Conservation (phyloP, 805 yeast species). For the Pichia deserticola region DNA sequence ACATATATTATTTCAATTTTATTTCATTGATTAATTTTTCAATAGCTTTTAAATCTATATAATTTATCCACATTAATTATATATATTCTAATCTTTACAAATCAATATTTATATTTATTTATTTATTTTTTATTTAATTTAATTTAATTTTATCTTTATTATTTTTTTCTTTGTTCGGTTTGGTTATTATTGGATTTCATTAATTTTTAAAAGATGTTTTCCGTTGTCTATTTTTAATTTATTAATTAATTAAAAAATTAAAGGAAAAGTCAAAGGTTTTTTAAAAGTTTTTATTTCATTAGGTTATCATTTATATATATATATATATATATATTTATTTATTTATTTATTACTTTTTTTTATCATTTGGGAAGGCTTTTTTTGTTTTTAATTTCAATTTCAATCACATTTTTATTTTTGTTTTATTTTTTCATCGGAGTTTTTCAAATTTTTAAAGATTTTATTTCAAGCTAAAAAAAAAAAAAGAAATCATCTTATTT, state of each 20-base stretch:
- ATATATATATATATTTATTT: too few species aligned
- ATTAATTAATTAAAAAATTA: too few species aligned
- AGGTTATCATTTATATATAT: too few species aligned
- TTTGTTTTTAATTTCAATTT: neutral
- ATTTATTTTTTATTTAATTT: neutral
- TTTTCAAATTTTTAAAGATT: too few species aligned
- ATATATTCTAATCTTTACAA: too few species aligned
- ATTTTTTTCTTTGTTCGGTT: neutral
- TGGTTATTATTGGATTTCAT: neutral
- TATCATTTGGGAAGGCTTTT: neutral
- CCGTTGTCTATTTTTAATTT: neutral
- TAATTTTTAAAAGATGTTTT: neutral
- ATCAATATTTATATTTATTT: neutral
- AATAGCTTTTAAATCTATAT: too few species aligned
- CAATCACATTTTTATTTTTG: neutral
- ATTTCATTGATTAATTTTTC: too few species aligned
- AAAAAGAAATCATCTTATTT: neutral
- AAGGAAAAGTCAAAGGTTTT: too few species aligned
- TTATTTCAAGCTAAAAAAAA: too few species aligned
- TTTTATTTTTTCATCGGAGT: neutral
- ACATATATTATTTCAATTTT: too few species aligned
- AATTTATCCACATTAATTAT: neutral
- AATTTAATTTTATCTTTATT: neutral
- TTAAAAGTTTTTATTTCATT: too few species aligned
- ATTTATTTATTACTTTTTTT: neutral